Conservation (phyloP, 129 eudicot species). For the Arctium minus region DNA sequence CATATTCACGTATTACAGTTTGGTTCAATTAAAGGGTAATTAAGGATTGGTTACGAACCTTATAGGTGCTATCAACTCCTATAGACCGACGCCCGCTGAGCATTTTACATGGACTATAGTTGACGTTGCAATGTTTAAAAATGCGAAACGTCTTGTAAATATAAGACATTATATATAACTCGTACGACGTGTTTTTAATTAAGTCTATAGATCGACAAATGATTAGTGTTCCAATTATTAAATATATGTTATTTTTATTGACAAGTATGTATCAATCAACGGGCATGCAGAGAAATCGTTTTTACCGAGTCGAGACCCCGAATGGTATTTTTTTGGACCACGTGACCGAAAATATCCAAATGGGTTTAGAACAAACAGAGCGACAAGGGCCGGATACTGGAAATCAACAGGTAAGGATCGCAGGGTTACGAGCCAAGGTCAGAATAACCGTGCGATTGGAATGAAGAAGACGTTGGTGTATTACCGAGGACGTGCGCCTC, state of each 20-base stretch:
- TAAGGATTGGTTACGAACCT: background rate
- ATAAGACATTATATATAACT: background rate
- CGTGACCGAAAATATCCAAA: constrained; percentile 91
- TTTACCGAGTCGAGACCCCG: constrained; percentile 87
- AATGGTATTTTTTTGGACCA: constrained; percentile 97
- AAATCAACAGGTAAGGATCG: constrained; percentile 96
- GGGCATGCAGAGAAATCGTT: constrained; percentile 65
- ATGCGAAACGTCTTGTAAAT: background rate
- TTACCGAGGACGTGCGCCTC: constrained; percentile 95
- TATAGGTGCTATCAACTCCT: background rate
- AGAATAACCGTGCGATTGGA: constrained; percentile 57
- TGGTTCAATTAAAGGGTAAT: background rate
- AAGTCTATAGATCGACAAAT: background rate
- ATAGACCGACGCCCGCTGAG: background rate
- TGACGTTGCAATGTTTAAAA: background rate
- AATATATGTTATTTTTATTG: background rate
- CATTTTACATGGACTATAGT: background rate
- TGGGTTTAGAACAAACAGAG: constrained; percentile 91
- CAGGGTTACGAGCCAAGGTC: constrained; percentile 52
- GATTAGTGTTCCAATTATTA: background rate
- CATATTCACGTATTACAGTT: background rate
- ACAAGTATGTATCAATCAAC: background rate
- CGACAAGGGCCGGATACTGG: constrained; percentile 97
- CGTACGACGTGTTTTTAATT: background rate
- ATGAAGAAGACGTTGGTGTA: constrained; percentile 98